phyloP scores from a whole-genome alignment of 1,284 basidiomycete species.

The Leccinum subatratum region DNA sequence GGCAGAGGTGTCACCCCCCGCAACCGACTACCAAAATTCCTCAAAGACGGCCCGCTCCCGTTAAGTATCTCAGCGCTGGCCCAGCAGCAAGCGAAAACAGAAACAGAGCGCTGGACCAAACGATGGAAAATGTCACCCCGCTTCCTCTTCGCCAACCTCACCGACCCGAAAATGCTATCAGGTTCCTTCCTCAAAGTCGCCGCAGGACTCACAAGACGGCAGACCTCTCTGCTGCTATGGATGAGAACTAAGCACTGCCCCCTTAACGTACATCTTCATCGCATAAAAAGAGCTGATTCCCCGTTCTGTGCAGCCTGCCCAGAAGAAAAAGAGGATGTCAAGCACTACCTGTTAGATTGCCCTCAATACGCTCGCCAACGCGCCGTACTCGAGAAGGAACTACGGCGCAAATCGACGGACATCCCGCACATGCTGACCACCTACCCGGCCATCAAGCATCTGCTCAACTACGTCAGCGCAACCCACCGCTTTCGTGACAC shows the following conservation, averaged over 20 bases:
- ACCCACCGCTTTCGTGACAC: rapidly evolving
- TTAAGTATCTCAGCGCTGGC: neutral
- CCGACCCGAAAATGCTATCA: neutral
- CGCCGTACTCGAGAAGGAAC: neutral
- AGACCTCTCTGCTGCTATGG: neutral
- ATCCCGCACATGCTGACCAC: neutral
- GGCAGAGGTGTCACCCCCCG: neutral
- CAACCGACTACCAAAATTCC: neutral
- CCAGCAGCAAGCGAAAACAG: neutral
- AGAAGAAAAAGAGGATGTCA: neutral
- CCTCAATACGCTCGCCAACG: neutral
- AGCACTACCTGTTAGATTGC: neutral
- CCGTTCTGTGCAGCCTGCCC: neutral
- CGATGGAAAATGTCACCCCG: neutral
- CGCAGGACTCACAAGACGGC: neutral
- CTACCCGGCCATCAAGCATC: neutral
- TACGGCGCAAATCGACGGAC: neutral
- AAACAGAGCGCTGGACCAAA: neutral
- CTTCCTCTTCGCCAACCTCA: rapidly evolving
- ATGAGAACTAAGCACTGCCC: neutral
- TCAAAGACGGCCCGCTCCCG: neutral
- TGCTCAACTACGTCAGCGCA: neutral
- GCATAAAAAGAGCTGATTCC: neutral
- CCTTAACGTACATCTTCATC: neutral
- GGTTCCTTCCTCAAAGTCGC: neutral